Evolutionary conservation across 73 alveolate genomes (phyloP), one percentile per base, ranked within the genome.

Genomic region (Uronychia binucleata): DNA sequence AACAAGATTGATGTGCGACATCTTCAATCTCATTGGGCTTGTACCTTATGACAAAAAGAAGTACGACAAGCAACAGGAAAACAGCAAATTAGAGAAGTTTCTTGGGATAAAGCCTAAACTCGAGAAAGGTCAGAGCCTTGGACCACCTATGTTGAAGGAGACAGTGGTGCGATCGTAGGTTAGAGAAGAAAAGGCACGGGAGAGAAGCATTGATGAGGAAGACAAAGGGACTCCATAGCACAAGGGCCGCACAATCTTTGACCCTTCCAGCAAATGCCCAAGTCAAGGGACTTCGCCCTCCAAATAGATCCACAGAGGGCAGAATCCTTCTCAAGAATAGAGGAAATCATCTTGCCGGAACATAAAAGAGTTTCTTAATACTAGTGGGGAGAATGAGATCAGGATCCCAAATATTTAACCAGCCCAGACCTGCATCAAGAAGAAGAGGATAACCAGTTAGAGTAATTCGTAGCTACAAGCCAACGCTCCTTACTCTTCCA

Each of bases 1-100:
- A 33, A 89, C 95, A 26, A 84, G 60, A 76, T 79, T 89, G 29
- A 78, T 83, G 14, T 84, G 92, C 34, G 95, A 89, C 84, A 33
- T 87, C 26, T 76, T 84, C 30, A 89, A 89, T 77, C 58, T 89
- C 25, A 74, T 86, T 26, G 94, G 94, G 0, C 74, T 88, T 31
- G 30, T 58, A 5, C 95, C 97, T 25, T 92, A 77, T 78, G 87
- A 86, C 58, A 77, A 78, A 28, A 86, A 59, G 28, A 34, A 78
- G 67, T 34, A 57, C 1, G n/a, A 26, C 28, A 90, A 79, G 31
- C 88, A 90, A 29, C 58, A 74, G 59, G 92, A 77, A 34, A 5
- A 13, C 1, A n/a, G 19, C 31, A 30, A 33, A 5, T 59, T 74
- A 30, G 75, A 78, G 14, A 58, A 91, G 34, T 78, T 89, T 25